Evolutionary conservation across 495 filamentous ascomycete species (phyloP).

Genomic region (Aspergillus coremiiformis): DNA sequence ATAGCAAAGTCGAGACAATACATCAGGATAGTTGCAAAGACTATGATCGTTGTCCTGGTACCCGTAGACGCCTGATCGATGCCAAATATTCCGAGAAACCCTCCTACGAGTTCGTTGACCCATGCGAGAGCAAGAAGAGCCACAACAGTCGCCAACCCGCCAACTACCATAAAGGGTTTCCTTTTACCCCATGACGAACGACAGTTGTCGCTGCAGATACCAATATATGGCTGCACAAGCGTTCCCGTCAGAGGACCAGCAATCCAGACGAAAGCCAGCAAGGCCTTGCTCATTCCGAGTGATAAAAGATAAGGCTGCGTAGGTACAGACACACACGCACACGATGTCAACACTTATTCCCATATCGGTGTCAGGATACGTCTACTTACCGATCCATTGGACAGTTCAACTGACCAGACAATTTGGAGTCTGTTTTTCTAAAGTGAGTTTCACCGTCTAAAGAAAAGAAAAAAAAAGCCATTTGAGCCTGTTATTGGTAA

Average conservation of each 20-base stretch:
- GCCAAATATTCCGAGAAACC: slow-evolving; percentile 64
- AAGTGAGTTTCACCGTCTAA: not conserved
- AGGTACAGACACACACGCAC: not conserved
- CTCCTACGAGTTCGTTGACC: slow-evolving; percentile 69
- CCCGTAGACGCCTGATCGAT: slow-evolving; percentile 52
- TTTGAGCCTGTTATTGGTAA: not conserved
- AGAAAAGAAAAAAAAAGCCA: not conserved
- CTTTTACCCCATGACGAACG: slow-evolving; percentile 73
- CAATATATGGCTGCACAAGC: slow-evolving; percentile 89
- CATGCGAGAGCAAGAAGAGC: slow-evolving; percentile 72
- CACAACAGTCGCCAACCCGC: slow-evolving; percentile 62
- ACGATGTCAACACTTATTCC: not conserved
- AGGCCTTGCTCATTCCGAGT: slow-evolving; percentile 81
- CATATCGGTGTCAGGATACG: not conserved
- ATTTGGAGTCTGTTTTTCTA: slow-evolving; percentile 59
- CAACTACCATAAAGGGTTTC: slow-evolving; percentile 80
- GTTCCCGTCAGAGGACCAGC: slow-evolving; percentile 80
- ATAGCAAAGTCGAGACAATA: slow-evolving; percentile 87
- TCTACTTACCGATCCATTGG: slow-evolving; percentile 63
- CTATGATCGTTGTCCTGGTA: slow-evolving; percentile 54
- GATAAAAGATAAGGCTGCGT: slow-evolving; percentile 57
- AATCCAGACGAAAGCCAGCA: slow-evolving; percentile 93
- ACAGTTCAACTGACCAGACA: slow-evolving; percentile 89
- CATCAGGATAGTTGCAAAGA: slow-evolving; percentile 71
- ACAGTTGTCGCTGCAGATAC: slow-evolving; percentile 83